Evolutionary conservation across 2,329 filamentous ascomycete genomes (phyloP).

Genomic region (Aspergillus japonicus): DNA sequence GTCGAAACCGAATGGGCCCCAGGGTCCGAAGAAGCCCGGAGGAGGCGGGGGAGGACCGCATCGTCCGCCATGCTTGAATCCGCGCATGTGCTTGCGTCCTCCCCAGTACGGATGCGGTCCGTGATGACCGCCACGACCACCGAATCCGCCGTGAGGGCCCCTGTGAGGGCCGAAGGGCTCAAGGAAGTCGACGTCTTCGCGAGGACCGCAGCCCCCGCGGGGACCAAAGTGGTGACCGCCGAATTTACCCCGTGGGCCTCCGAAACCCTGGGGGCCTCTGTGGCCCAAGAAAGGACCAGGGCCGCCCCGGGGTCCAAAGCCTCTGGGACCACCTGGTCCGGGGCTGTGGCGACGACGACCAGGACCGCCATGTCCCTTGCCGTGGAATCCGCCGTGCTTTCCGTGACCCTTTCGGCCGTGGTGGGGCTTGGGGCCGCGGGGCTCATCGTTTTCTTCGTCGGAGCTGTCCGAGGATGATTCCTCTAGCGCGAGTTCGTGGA

Average conservation of each 20-base stretch:
- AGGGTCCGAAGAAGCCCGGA: neutral
- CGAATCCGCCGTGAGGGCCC: neutral
- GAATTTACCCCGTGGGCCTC: neutral
- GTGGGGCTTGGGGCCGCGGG: neutral
- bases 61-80: slow-evolving; percentile 2
- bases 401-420: neutral
- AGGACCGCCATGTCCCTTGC: neutral
- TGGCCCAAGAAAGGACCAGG: neutral
- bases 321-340: neutral
- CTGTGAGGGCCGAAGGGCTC: neutral
- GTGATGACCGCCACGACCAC: neutral
- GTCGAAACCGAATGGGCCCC: neutral
- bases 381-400: neutral
- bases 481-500: neutral
- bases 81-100: slow-evolving; percentile 2
- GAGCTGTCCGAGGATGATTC: neutral
- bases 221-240: neutral
- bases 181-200: neutral
- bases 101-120: neutral
- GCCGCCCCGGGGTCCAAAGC: neutral
- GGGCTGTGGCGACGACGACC: neutral
- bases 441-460: neutral
- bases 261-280: neutral
- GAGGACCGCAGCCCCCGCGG: neutral
- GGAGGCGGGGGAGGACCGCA: neutral